Base-by-base conservation (phyloP, 2,329 filamentous ascomycete species). In the Alternaria alternata region DNA sequence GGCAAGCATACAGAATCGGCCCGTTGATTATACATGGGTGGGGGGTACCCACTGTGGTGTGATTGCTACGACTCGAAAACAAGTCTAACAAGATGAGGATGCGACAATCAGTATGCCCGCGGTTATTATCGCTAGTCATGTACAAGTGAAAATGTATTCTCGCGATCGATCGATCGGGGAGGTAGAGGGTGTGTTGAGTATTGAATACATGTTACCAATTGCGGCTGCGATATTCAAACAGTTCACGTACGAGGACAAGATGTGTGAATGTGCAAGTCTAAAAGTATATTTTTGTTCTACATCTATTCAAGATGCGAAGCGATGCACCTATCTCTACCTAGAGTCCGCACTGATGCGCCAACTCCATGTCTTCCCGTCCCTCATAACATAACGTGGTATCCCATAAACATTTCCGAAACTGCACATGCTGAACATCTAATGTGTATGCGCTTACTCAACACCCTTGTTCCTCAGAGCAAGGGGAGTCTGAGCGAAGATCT, bases 401-500 rank as follows among this genome's bases (percentile, higher is more conserved):
- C 59, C 48, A 38, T 61, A 54, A 60, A 62, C 46, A 51, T 57
- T 47, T 22, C 34, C 36, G 38, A 63, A 57, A 61, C 56, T 42
- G 42, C 59, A 59, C 61, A 58, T 66, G 61, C 62, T 47, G 55
- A 64, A 61, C 53, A 62, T 48, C 54, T 46, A 28, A 42, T 47
- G 53, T 61, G 32, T 51, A 54, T 39, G 41, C 56, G 38, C 54
- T 41, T 72, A 67, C 38, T 68, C 68, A 49, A 67, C 65, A 22
- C 57, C 57, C 58, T 69, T 71, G 63, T 68, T 66, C 54, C 70
- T 83, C 51, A 64, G 43, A 7, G 63, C 63, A n/a, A 67, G 57
- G 39, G 65, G 53, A n/a, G 58, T n/a, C 79, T 85, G 83, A 8
- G 69, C 63, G 73, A 88, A 88, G 58, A 81, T 75, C 78, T 88